Evolutionary conservation across 345 rosid genomes (phyloP).

Genomic region (Brassica cretica): DNA sequence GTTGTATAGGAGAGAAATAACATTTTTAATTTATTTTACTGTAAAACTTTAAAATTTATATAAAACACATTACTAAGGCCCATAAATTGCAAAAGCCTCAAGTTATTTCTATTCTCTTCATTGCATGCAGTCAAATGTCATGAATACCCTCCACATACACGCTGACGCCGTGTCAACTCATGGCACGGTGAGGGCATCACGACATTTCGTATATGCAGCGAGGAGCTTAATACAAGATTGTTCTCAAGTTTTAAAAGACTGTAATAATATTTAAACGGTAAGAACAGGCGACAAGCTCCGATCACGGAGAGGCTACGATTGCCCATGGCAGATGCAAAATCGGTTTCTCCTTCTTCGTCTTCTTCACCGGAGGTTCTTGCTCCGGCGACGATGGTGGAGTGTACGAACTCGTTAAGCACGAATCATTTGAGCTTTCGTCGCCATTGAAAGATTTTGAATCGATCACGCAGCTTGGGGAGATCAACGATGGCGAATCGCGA

Average conservation of each 20-base stretch:
- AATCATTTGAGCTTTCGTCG: conserved; percentile 52
- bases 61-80: conserved; percentile 5
- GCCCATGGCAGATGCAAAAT: conserved; percentile 31
- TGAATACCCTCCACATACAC: conserved; percentile 32
- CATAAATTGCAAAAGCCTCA: conserved; percentile 15
- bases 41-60: not conserved
- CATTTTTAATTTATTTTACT: not conserved
- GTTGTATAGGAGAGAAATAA: not conserved
- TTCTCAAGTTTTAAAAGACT: conserved; percentile 11
- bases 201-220: conserved; percentile 46
- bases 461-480: conserved; percentile 68
- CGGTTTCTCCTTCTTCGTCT: conserved; percentile 47
- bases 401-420: conserved; percentile 48
- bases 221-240: conserved; percentile 23
- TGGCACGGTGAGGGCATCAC: conserved; percentile 32
- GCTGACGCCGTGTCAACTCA: conserved; percentile 3
- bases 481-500: conserved; percentile 28
- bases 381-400: conserved; percentile 27
- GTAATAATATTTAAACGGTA: conserved; percentile 9
- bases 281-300: conserved; percentile 14
- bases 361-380: conserved; percentile 49
- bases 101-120: conserved; percentile 23
- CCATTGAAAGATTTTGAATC: conserved; percentile 49
- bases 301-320: conserved; percentile 39
- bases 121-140: conserved; percentile 43